phyloP scores from a whole-genome alignment of 1,284 basidiomycete species.

The Cryptococcus sp. region DNA sequence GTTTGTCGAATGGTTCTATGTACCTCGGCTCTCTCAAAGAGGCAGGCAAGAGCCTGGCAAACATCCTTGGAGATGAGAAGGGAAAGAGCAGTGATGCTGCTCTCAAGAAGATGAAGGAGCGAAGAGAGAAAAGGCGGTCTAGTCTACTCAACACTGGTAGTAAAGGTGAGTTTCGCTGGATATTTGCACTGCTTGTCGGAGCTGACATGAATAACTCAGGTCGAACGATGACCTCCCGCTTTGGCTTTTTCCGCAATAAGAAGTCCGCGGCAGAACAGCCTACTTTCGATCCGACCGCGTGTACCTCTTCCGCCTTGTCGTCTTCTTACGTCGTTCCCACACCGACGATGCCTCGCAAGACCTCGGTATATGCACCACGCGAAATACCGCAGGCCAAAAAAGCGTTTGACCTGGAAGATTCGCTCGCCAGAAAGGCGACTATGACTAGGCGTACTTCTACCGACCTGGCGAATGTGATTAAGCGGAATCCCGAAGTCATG shows the following conservation, averaged over 20 bases:
- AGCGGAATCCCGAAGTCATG: slow-evolving; percentile 13
- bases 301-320: not conserved
- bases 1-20: slow-evolving; percentile 29
- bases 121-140: slow-evolving; percentile 21
- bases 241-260: slow-evolving; percentile 19
- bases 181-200: not conserved
- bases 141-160: slow-evolving; percentile 17
- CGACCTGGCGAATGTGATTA: slow-evolving; percentile 18
- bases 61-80: slow-evolving; percentile 27
- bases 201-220: not conserved
- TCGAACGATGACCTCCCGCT: slow-evolving; percentile 14
- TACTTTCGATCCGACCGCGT: not conserved
- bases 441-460: slow-evolving; percentile 16
- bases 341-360: slow-evolving; percentile 20
- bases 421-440: slow-evolving; percentile 11
- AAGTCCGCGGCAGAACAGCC: slow-evolving; percentile 1
- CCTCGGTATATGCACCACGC: slow-evolving; percentile 20
- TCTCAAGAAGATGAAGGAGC: slow-evolving; percentile 19
- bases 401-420: slow-evolving; percentile 19
- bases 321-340: slow-evolving; percentile 6
- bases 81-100: slow-evolving; percentile 6
- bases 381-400: slow-evolving; percentile 11
- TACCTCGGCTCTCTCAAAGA: slow-evolving; percentile 30
- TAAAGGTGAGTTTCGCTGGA: slow-evolving; percentile 16
- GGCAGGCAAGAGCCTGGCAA: slow-evolving; percentile 33